A percentile compares a stretch with the other conserved stretches of the same genome.
These are phyloP conservation scores for Capsella bursapastoris DNA, from an alignment of 345 rosid species.

Conservation along the genomic window DNA sequence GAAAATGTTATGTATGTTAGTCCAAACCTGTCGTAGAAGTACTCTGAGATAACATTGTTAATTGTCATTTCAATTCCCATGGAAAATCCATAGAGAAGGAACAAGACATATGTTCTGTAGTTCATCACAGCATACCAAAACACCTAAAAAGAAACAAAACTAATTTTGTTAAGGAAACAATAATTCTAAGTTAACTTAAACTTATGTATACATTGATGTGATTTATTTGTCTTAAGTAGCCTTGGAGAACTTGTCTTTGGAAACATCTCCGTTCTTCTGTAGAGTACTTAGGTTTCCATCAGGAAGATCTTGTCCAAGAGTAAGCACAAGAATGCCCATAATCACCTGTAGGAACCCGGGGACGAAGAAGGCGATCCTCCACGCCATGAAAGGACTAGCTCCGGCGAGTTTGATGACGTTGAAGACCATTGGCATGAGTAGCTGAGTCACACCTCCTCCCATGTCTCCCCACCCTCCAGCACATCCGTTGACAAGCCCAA, in stretches of 20 bases:
- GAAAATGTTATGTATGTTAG: neutral
- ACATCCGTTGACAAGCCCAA: slow-evolving; percentile 77
- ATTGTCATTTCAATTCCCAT: slow-evolving; percentile 71
- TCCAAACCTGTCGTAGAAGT: slow-evolving; percentile 59
- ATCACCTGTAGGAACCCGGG: slow-evolving; percentile 67
- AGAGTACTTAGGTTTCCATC: slow-evolving; percentile 72
- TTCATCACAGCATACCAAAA: slow-evolving; percentile 65
- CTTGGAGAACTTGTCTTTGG: slow-evolving; percentile 75
- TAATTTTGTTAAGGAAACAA: neutral
- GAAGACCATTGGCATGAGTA: slow-evolving; percentile 74
- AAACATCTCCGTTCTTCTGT: slow-evolving; percentile 65
- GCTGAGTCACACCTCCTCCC: slow-evolving; percentile 87
- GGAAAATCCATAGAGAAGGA: slow-evolving; percentile 67
- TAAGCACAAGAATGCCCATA: slow-evolving; percentile 65
- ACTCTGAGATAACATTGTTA: slow-evolving; percentile 67
- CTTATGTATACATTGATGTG: neutral
- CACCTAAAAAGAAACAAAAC: slow-evolving; percentile 44
- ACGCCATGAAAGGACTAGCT: slow-evolving; percentile 69
- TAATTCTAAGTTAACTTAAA: neutral
- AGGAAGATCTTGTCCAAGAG: slow-evolving; percentile 84
- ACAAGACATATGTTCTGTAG: slow-evolving; percentile 74
- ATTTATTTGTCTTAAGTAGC: slow-evolving; percentile 37
- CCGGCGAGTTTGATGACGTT: slow-evolving; percentile 56
- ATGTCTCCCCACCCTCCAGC: slow-evolving; percentile 89
- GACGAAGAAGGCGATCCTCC: slow-evolving; percentile 81